phyloP scores from a whole-genome alignment of 306 rosid genomes.

The Astragalus glycyphyllos region DNA sequence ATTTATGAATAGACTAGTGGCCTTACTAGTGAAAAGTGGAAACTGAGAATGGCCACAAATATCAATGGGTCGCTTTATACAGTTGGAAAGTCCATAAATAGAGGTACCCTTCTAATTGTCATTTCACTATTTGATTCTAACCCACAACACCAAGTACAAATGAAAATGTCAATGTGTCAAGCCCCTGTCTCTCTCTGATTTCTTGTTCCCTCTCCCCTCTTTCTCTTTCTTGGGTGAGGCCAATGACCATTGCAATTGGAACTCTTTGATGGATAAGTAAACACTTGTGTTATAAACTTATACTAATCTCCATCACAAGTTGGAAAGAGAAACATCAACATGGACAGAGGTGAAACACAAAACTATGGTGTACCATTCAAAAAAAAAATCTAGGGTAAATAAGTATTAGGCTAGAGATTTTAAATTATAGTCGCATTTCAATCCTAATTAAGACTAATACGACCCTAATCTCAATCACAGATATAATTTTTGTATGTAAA shows the following conservation, averaged over 20 bases:
- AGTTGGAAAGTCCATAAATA: conserved; percentile 41
- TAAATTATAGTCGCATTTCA: too few relatives aligned
- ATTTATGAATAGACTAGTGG: conserved; percentile 30
- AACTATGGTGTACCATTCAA: neutral
- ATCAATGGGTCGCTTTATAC: conserved; percentile 40
- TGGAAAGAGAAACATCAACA: neutral
- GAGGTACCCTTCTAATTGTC: conserved; percentile 39
- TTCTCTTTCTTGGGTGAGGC: conserved; percentile 1
- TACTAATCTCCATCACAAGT: conserved; percentile 32
- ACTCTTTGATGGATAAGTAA: conserved; percentile 5
- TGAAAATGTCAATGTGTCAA: conserved; percentile 44
- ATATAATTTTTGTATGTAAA: too few relatives aligned
- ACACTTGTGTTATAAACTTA: neutral
- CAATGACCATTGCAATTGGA: conserved; percentile 5
- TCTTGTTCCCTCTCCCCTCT: conserved; percentile 17
- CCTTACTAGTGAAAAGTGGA: conserved; percentile 35
- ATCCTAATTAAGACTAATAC: too few relatives aligned
- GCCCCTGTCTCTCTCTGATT: conserved; percentile 35
- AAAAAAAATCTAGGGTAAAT: neutral
- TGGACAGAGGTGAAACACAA: neutral
- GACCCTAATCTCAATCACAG: too few relatives aligned
- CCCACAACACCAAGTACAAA: conserved; percentile 42
- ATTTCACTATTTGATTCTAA: too few relatives aligned
- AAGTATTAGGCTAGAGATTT: too few relatives aligned
- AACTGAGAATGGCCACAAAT: conserved; percentile 24